phyloP scores from a whole-genome alignment of 768 basidiomycete genomes.

The Auricularia sp. region DNA sequence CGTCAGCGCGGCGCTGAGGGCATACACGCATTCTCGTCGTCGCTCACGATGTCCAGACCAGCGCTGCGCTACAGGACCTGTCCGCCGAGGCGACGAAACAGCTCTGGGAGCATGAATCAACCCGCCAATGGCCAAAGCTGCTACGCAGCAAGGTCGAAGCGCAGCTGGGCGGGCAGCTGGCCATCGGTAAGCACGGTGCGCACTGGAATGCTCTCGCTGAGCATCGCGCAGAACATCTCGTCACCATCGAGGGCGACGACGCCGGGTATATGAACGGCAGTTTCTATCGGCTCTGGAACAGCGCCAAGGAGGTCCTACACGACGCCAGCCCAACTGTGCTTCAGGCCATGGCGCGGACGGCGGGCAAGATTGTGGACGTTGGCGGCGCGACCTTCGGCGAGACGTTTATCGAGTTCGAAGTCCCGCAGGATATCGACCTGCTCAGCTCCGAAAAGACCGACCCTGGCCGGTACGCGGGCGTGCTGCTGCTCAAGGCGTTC shows the following conservation, averaged over 20 bases:
- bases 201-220: background rate
- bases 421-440: constrained; percentile 71
- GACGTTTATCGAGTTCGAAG: constrained; percentile 81
- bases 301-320: constrained; percentile 83
- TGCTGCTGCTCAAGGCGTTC: constrained; percentile 87
- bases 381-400: constrained; percentile 80
- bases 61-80: constrained; percentile 65
- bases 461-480: constrained; percentile 82
- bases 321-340: constrained; percentile 89
- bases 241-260: constrained; percentile 70
- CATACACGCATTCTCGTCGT: background rate
- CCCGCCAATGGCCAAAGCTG: constrained; percentile 70
- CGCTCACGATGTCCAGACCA: constrained; percentile 39
- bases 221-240: constrained; percentile 48
- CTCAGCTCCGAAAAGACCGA: constrained; percentile 70
- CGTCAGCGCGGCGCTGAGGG: too few species aligned
- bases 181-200: constrained; percentile 53
- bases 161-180: constrained; percentile 76
- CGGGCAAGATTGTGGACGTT: constrained; percentile 77
- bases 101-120: constrained; percentile 80
- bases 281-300: constrained; percentile 82
- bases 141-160: constrained; percentile 69
- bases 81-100: constrained; percentile 70
- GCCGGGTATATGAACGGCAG: constrained; percentile 63
- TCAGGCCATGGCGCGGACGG: constrained; percentile 83